phyloP scores from a whole-genome alignment of 2,329 filamentous ascomycete genomes.

The Penicillium crustosum region DNA sequence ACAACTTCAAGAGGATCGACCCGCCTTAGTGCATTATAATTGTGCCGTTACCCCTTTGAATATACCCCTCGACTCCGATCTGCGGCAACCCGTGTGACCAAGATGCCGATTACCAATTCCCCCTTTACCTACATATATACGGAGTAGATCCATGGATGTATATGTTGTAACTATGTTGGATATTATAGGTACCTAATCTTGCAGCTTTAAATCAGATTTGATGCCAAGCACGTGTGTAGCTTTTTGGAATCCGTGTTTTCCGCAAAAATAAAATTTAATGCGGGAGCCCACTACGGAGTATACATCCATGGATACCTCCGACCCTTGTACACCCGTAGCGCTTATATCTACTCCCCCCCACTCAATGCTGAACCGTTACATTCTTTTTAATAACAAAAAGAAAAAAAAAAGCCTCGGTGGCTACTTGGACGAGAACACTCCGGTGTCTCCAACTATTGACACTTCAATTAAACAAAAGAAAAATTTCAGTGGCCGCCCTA shows the following conservation, averaged over 20 bases:
- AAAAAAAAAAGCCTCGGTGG: neutral
- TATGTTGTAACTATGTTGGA: too few relatives aligned
- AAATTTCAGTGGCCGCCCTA: slow-evolving; percentile 31
- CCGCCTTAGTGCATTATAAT: neutral
- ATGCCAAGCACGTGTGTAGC: neutral
- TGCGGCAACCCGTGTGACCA: slow-evolving; percentile 12
- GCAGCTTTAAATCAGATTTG: neutral
- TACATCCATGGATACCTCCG: neutral
- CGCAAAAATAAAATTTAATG: neutral
- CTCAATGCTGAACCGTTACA: neutral
- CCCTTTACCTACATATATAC: neutral
- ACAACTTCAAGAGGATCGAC: neutral
- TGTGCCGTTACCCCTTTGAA: neutral
- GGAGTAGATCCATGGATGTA: neutral
- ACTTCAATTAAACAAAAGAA: slow-evolving; percentile 25
- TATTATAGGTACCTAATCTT: neutral
- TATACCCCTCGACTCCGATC: slow-evolving; percentile 2
- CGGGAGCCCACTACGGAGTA: neutral
- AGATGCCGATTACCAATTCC: neutral
- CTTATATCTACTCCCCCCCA: neutral
- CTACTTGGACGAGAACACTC: slow-evolving; percentile 1
- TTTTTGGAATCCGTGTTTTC: neutral
- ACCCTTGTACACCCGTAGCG: neutral
- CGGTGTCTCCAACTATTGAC: slow-evolving; percentile 4
- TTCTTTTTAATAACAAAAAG: neutral